These are phyloP conservation scores for Psidium friedrichsthalianum DNA, from an alignment of 345 rosid genomes.

Conservation along the genomic window DNA sequence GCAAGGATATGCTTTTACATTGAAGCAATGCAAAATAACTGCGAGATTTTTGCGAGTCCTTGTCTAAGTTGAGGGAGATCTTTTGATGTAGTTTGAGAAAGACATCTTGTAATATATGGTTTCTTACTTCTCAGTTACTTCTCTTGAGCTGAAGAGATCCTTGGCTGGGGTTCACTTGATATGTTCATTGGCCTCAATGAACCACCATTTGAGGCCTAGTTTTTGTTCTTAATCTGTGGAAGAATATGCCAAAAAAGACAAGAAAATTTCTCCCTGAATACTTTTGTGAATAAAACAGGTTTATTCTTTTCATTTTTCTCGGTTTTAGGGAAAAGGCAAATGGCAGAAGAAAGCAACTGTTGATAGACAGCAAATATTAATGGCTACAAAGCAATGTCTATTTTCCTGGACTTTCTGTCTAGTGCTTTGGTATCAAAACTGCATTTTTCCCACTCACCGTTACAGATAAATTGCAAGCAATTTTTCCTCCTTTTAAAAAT, in stretches of 20 bases:
- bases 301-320: not conserved
- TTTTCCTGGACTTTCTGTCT: not conserved
- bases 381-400: not conserved
- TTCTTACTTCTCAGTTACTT: not conserved
- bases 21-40: not conserved
- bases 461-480: not conserved
- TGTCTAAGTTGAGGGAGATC: not conserved
- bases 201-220: not conserved
- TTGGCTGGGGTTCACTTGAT: not conserved
- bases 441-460: not conserved
- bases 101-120: not conserved
- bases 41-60: not conserved
- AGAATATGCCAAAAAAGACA: not conserved
- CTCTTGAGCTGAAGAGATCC: not conserved
- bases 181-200: not conserved
- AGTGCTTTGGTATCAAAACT: not conserved
- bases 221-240: not conserved
- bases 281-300: not conserved
- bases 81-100: not conserved
- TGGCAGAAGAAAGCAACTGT: not conserved
- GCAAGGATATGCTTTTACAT: not conserved
- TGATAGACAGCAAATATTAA: not conserved
- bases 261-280: not conserved
- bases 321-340: not conserved
- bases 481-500: not conserved